Base-by-base conservation (phyloP, 306 rosid species). In the Quercus agrifolia region DNA sequence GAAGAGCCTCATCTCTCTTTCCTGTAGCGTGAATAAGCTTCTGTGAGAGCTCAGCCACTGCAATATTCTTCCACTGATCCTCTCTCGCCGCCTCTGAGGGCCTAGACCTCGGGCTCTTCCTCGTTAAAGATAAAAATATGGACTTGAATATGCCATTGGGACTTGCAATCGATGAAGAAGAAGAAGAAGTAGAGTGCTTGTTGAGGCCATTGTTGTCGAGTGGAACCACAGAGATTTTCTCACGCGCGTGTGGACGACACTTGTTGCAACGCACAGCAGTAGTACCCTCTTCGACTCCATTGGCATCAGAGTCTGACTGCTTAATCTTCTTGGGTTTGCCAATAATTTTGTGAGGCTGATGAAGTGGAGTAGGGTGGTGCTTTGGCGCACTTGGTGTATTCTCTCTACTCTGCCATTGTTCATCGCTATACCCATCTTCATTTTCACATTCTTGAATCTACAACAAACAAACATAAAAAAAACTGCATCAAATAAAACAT, bases 221-320 rank as follows among this genome's bases (percentile, higher is more conserved):
- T 0, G 99, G 98, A 21, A 88, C 92, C 7, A 96, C 89, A 14
- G 97, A 89, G 86, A 91, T 86, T 86, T 89, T 96, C 78, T 96
- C 99, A 2, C 99, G 89, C 5, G 88, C 80, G 30, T 88, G 85
- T 1, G 99, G 99, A 10, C 99, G 88, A 77, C 99, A 96, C 85
- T 91, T 93, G 88, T 88, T 88, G 88, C 97, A 95, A 4, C 86
- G 83, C 10, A 95, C 90, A 6, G 97, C 90, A 17, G 96, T 86
- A 3, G 68, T 87, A 3, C 89, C 97, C 23, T 78, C 83, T 49
- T 49, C 17, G 5, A 49, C 54, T 13, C 57, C 82, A 5, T 73
- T 74, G 51, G 44, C 25, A 8, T 70, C 90, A 3, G 93, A 77
- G 18, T 89, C 94, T 0, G 89, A 87, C 25, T 88, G 46, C 46